phyloP scores from a whole-genome alignment of 345 rosid species.

The Rhodomyrtus tomentosa region DNA sequence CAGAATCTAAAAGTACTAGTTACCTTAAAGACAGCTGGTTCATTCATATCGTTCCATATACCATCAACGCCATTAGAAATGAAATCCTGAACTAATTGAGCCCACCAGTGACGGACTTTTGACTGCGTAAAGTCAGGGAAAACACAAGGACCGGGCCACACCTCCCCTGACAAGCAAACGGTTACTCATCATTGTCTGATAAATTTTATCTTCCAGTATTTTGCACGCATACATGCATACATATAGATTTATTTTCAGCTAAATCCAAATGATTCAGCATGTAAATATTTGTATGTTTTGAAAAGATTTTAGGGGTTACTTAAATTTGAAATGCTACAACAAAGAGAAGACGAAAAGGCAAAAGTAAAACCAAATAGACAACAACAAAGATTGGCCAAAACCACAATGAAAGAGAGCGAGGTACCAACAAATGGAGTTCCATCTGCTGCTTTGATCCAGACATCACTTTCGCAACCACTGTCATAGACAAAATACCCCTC shows the following conservation, averaged over 20 bases:
- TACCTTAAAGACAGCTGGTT: constrained; percentile 87
- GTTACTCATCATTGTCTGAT: neutral
- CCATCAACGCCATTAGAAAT: constrained; percentile 84
- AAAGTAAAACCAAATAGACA: neutral
- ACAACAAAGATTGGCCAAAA: neutral
- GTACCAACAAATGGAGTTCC: constrained; percentile 61
- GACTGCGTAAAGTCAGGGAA: constrained; percentile 82
- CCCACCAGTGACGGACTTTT: constrained; percentile 86
- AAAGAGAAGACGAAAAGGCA: neutral
- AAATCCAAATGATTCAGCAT: neutral
- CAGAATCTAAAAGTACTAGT: neutral
- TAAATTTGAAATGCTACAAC: neutral
- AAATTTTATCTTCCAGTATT: neutral
- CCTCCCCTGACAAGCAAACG: constrained; percentile 47
- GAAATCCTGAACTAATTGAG: constrained; percentile 63
- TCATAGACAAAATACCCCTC: constrained; percentile 58
- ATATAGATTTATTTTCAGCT: neutral
- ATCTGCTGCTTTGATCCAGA: constrained; percentile 60
- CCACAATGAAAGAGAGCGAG: neutral
- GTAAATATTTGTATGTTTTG: neutral
- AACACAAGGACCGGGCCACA: constrained; percentile 94
- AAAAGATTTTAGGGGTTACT: neutral
- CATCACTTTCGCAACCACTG: constrained; percentile 51
- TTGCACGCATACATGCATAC: neutral
- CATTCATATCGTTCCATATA: constrained; percentile 98